Base-by-base conservation (phyloP, 2,329 filamentous ascomycete species). In the Cryphonectria nitschkei region DNA sequence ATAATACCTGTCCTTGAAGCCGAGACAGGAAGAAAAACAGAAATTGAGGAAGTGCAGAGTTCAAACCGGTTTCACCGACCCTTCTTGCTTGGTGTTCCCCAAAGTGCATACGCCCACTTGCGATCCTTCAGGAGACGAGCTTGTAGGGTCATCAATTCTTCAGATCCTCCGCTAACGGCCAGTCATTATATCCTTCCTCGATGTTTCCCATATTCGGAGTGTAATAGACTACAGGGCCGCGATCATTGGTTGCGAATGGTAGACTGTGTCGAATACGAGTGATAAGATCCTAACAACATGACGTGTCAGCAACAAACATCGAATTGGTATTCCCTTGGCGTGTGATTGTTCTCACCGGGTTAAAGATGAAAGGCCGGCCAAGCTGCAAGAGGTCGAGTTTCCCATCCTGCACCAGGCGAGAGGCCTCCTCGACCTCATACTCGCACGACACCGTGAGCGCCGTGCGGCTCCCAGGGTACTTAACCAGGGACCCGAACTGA, bases 311-410 rank as follows among this genome's bases (percentile, higher is more conserved):
- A 16, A 50, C 43, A 0, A 22, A 4, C 26, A 14, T 4, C 3
- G 29, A 9, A n/a, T 13, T 6, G 7, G 2, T 1, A 19, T 8
- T 0, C 8, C 2, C 16, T 4, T 50, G 5, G 43, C 6, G 43
- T 50, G 16, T 5, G 22, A 22, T 37, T 16, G 7, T 14, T 43
- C 39, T 29, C 14, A 72, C 72, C 29, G 68, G 68, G 16, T 73
- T 73, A 29, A 56, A 61, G 5, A 72, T 70, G 41, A 73, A 72
- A 6, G 70, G 68, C 9, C 65, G 54, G 3, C 43, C 70, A 34
- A 73, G 68, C 1, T 60, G 43, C n/a, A 70, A 37, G 13, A 73
- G 29, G 43, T 73, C 72, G 7, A 68, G 22, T 26, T 70, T 73
- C 1, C 56, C 37, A 2, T 66, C 43, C 22, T 29, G 13, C 0